Conservation (phyloP, 306 rosid genomes). For the Glycine latifolia region DNA sequence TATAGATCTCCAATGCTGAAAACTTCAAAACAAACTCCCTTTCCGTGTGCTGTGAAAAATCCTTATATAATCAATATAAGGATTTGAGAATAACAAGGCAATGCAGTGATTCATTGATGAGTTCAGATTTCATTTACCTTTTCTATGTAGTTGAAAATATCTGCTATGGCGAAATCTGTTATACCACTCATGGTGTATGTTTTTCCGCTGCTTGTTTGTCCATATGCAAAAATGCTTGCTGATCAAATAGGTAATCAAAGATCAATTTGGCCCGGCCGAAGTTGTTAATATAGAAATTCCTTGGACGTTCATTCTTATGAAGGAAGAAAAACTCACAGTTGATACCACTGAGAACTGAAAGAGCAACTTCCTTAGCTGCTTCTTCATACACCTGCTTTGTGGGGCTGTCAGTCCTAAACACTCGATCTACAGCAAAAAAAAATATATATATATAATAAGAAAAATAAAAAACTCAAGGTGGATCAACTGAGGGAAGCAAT, state of each 20-base stretch:
- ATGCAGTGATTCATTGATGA: constrained; percentile 10
- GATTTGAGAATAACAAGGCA: constrained; percentile 36
- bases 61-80: constrained; percentile 35
- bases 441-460: constrained; percentile 45
- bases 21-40: constrained; percentile 81
- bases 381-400: constrained; percentile 88
- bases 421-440: constrained; percentile 68
- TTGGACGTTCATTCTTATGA: constrained; percentile 23
- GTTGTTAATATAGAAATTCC: constrained; percentile 20
- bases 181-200: constrained; percentile 92
- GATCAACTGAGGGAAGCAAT: constrained; percentile 41
- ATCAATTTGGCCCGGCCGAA: constrained; percentile 3
- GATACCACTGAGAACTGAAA: constrained; percentile 86
- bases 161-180: constrained; percentile 73
- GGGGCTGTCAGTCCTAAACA: constrained; percentile 71
- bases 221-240: constrained; percentile 97
- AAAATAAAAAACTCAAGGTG: constrained; percentile 25
- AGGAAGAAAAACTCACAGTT: constrained; percentile 69
- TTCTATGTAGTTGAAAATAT: constrained; percentile 70
- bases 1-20: constrained; percentile 94
- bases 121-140: constrained; percentile 59
- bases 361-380: constrained; percentile 92
- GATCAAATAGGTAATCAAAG: constrained; percentile 25
- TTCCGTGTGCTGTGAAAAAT: constrained; percentile 69
- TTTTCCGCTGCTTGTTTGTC: constrained; percentile 98